A percentile compares a stretch with the other conserved stretches of the same genome.
phyloP scores from a whole-genome alignment of 169 alveolate species.

The Plasmodium ovale region DNA sequence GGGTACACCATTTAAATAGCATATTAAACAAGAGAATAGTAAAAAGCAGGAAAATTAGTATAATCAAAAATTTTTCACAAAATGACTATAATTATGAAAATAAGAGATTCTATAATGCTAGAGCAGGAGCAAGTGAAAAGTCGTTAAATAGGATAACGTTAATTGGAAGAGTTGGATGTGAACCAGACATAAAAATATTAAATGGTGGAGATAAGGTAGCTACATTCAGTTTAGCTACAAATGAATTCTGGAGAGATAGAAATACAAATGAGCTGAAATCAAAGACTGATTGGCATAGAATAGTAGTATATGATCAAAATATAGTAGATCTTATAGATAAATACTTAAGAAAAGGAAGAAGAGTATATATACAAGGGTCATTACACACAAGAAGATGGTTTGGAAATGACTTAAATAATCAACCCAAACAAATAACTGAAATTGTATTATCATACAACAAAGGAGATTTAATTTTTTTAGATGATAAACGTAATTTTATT shows the following conservation, averaged over 20 bases:
- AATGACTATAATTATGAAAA: slow-evolving; percentile 28
- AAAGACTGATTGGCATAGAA: slow-evolving; percentile 78
- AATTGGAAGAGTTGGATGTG: slow-evolving; percentile 78
- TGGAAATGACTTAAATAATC: slow-evolving; percentile 58
- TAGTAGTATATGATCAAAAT: slow-evolving; percentile 73
- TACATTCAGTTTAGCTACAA: slow-evolving; percentile 77
- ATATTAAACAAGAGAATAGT: neutral
- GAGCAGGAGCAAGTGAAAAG: slow-evolving; percentile 34
- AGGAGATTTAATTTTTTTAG: slow-evolving; percentile 69
- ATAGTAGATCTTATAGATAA: slow-evolving; percentile 76
- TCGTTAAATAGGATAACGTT: slow-evolving; percentile 64
- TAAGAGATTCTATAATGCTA: slow-evolving; percentile 30
- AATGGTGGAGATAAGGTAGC: slow-evolving; percentile 79
- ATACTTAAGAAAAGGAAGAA: slow-evolving; percentile 77
- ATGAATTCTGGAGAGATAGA: slow-evolving; percentile 79
- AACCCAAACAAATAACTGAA: slow-evolving; percentile 71
- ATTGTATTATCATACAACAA: slow-evolving; percentile 50
- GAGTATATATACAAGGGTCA: slow-evolving; percentile 75
- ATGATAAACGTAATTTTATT: slow-evolving; percentile 54
- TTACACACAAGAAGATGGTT: slow-evolving; percentile 77
- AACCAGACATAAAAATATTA: slow-evolving; percentile 77
- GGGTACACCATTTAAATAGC: neutral
- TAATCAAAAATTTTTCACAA: slow-evolving; percentile 19
- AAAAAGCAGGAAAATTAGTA: slow-evolving; percentile 2
- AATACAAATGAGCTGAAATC: slow-evolving; percentile 64